These are phyloP conservation scores for Plasmodium gaboni DNA, from an alignment of 169 alveolate species.

Conservation along the genomic window DNA sequence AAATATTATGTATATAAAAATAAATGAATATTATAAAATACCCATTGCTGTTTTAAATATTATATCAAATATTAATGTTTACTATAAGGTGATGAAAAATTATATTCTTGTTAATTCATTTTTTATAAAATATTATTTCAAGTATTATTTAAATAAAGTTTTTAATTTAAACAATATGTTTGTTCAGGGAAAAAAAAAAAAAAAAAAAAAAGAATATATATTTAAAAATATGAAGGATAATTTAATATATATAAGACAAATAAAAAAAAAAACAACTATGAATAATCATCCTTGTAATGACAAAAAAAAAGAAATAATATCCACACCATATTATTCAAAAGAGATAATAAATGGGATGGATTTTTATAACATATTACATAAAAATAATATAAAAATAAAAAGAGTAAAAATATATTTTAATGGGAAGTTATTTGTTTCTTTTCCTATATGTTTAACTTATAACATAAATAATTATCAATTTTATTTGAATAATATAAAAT, in stretches of 20 bases:
- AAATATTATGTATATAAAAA: slow-evolving; percentile 27
- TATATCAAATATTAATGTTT: slow-evolving; percentile 34
- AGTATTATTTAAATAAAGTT: slow-evolving; percentile 35
- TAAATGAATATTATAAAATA: slow-evolving; percentile 7
- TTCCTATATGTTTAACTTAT: slow-evolving; percentile 49
- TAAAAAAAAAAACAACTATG: no score
- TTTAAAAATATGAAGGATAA: no score
- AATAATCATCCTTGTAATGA: no score
- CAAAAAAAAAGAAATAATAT: no score
- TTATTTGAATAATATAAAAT: slow-evolving; percentile 31
- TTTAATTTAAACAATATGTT: slow-evolving; percentile 5
- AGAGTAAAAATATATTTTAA: slow-evolving; percentile 31
- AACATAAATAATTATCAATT: slow-evolving; percentile 44
- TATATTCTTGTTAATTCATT: slow-evolving; percentile 15
- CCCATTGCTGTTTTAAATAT: slow-evolving; percentile 49
- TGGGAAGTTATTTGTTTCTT: slow-evolving; percentile 47
- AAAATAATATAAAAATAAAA: slow-evolving; percentile 28
- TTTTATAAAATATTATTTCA: slow-evolving; percentile 58
- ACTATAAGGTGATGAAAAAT: slow-evolving; percentile 12
- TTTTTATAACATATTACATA: neutral
- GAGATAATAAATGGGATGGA: no score
- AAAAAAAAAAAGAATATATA: no score
- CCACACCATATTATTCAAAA: no score
- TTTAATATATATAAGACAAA: no score
- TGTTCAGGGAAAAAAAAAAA: neutral